Evolutionary conservation across 2,329 filamentous ascomycete genomes (phyloP).

Genomic region (Myriangium duriaei): DNA sequence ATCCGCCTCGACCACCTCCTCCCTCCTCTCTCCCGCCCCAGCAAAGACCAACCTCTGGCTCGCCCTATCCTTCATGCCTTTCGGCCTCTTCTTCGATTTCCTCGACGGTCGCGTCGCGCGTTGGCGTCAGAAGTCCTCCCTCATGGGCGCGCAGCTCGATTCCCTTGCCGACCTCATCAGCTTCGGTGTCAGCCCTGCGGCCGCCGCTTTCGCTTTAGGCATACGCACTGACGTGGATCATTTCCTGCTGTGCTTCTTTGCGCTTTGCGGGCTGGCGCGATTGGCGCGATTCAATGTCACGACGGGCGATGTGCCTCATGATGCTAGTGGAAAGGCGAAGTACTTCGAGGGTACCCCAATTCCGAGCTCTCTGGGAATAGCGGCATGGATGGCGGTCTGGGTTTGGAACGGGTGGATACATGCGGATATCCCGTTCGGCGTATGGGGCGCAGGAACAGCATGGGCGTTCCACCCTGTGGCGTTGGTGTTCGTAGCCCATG

Average conservation of each 20-base stretch:
- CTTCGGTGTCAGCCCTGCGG: slow-evolving; percentile 83
- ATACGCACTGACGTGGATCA: slow-evolving; percentile 77
- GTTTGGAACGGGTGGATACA: slow-evolving; percentile 68
- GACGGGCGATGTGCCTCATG: slow-evolving; percentile 77
- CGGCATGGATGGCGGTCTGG: slow-evolving; percentile 81
- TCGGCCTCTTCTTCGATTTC: slow-evolving; percentile 94
- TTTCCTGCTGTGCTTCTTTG: slow-evolving; percentile 71
- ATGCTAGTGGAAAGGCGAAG: slow-evolving; percentile 76
- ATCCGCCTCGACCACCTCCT: background rate
- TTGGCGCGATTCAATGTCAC: slow-evolving; percentile 98
- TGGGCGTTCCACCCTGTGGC: slow-evolving; percentile 79
- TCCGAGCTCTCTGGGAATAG: slow-evolving; percentile 73
- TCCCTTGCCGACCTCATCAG: slow-evolving; percentile 92
- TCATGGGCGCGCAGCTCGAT: slow-evolving; percentile 97
- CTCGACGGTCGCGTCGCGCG: slow-evolving; percentile 94
- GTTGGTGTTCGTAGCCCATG: slow-evolving; percentile 72
- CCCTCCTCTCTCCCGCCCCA: slow-evolving; percentile 27
- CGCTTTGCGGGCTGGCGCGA: slow-evolving; percentile 84
- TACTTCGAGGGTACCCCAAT: slow-evolving; percentile 98
- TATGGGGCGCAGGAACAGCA: slow-evolving; percentile 50
- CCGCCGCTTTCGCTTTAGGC: slow-evolving; percentile 77
- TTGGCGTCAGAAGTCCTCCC: slow-evolving; percentile 90
- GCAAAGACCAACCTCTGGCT: slow-evolving; percentile 60
- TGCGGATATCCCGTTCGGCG: slow-evolving; percentile 64
- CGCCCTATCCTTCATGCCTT: slow-evolving; percentile 76